phyloP scores from a whole-genome alignment of 2,329 filamentous ascomycete species.

The Aspergillus neoniger region DNA sequence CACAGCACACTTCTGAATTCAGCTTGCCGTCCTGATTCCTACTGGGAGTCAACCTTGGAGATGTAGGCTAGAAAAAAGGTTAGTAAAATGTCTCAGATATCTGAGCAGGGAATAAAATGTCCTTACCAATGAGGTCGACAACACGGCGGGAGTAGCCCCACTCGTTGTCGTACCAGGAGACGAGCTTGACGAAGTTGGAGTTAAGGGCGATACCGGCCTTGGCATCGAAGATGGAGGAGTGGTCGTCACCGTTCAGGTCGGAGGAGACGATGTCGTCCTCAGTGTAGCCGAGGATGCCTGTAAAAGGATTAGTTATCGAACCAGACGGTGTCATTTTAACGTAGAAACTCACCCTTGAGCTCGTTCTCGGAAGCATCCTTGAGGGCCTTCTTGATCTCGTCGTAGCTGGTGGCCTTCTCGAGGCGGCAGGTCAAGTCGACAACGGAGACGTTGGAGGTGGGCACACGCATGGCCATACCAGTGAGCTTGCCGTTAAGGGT shows the following conservation, averaged over 20 bases:
- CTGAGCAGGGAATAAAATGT: neutral
- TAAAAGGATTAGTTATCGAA: conserved; percentile 5
- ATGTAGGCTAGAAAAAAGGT: conserved; percentile 63
- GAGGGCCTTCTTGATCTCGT: conserved; percentile 89
- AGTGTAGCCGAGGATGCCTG: conserved; percentile 88
- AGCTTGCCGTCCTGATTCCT: conserved; percentile 39
- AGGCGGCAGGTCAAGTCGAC: conserved; percentile 94
- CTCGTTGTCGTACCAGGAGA: conserved; percentile 99
- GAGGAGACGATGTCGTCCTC: conserved; percentile 96
- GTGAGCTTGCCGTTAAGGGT: conserved; percentile 98
- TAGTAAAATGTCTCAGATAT: conserved; percentile 23
- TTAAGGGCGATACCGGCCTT: conserved; percentile 99
- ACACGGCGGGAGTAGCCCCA: conserved; percentile 99
- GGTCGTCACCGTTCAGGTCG: conserved; percentile 87
- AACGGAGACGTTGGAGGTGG: conserved; percentile 97
- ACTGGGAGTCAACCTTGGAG: conserved; percentile 68
- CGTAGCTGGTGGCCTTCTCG: conserved; percentile 74
- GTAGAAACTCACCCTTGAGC: conserved; percentile 68
- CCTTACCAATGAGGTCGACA: conserved; percentile 66
- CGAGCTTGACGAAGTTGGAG: conserved; percentile 97
- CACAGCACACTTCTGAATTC: conserved; percentile 40
- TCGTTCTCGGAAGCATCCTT: conserved; percentile 81
- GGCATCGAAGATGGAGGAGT: conserved; percentile 98
- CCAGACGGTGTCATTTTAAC: neutral
- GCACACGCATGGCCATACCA: conserved; percentile 99